These are phyloP conservation scores for Fusarium subtropicale DNA, from an alignment of 2,329 filamentous ascomycete species.

Conservation along the genomic window DNA sequence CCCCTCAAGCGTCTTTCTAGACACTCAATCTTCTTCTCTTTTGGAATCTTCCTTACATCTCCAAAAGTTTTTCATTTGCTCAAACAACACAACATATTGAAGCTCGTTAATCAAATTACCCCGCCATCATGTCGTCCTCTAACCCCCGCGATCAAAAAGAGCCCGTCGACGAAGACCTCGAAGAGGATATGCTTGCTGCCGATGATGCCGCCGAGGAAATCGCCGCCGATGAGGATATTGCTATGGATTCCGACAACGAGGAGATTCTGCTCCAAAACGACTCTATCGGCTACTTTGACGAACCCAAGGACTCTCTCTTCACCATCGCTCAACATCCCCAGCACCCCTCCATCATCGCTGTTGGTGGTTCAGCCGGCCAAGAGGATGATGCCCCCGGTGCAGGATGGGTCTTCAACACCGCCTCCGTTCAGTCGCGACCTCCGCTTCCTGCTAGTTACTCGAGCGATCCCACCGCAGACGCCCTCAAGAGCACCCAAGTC, in stretches of 20 bases:
- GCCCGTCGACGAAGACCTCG: conserved; percentile 48
- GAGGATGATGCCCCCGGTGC: conserved; percentile 74
- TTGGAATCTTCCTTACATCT: not conserved
- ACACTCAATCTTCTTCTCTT: not conserved
- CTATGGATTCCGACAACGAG: conserved; percentile 83
- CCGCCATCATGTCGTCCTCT: conserved; percentile 50
- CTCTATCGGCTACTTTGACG: conserved; percentile 91
- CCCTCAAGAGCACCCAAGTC: conserved; percentile 65
- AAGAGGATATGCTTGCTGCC: conserved; percentile 59
- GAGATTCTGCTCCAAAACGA: conserved; percentile 91
- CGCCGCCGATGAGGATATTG: conserved; percentile 77
- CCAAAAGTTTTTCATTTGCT: not conserved
- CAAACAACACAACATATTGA: not conserved
- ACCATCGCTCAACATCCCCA: conserved; percentile 92
- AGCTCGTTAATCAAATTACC: conserved; percentile 35
- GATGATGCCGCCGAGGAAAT: conserved; percentile 79
- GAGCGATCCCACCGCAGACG: conserved; percentile 68
- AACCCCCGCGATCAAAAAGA: conserved; percentile 44
- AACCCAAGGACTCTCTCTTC: conserved; percentile 91
- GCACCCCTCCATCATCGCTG: conserved; percentile 81
- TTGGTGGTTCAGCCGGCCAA: conserved; percentile 78
- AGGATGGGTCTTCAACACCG: conserved; percentile 86
- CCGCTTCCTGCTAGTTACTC: conserved; percentile 83
- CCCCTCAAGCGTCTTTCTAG: not conserved
- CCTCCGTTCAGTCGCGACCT: conserved; percentile 70